Evolutionary conservation across 2,329 filamentous ascomycete species (phyloP), one percentile per base, ranked within the genome.

Genomic region (Aspergillus niger): DNA sequence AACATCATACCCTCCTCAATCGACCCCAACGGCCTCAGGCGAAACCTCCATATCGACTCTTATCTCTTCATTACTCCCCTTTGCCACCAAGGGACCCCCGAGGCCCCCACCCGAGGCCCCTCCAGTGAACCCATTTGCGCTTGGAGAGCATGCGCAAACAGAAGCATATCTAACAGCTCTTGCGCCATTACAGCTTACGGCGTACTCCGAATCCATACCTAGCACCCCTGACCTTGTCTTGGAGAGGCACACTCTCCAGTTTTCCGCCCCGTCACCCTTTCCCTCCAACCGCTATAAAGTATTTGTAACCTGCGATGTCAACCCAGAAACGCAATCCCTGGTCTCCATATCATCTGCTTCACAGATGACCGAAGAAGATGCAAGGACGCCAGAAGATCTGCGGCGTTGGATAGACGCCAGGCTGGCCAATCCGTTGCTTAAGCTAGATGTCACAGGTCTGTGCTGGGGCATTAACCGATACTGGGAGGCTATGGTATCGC

Each of bases 131-230:
- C 83, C 86, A 1, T 81, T 92, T 76, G 81, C 84, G 0, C 81
- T 89, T 1, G 79, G 82, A 48, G 66, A 71, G 36, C 65, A 66
- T 22, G 63, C 68, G 0, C 85, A 92, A 61, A 85, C 89, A 53
- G 76, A 90, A 2, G 86, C 89, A 0, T 92, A 89, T 65, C 80
- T 93, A 0, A 85, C 89, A 49, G 81, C 89, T 8, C 92, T 95
- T 67, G 90, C 86, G 0, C 86, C 89, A 0, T 81, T 95, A 13
- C 80, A 79, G 0, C 87, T 90, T 59, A 69, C 63, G 5, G 60
- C 72, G 13, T 68, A 71, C 32, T 75, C 71, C 26, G 70, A 59
- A n/a, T 66, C 68, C 43, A 53, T 67, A 8, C 62, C 70, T 8
- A 60, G 67, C 22, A 54, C 67, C 22, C 51, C 65, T 5, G 59